Base-by-base conservation (phyloP, 2,329 filamentous ascomycete species). In the Aspergillus sp. region DNA sequence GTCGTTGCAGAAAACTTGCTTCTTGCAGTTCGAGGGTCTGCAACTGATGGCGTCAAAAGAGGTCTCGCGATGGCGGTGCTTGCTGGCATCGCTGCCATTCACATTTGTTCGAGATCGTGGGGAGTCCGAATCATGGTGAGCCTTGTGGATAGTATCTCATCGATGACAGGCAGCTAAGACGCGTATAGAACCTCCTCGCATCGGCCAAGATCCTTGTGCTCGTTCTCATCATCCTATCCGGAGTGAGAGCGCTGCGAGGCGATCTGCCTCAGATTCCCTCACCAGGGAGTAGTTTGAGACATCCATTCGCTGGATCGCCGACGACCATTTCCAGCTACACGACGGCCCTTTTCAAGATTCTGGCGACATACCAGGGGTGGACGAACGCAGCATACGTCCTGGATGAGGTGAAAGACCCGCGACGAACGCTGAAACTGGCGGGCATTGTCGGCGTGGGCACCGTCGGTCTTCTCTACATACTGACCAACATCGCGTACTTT, bases 1-100 rank as follows among this genome's bases (percentile, higher is more conserved):
- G 79, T 88, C 36, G 88, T 89, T 58, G 85, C 85, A 54, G 84
- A 88, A 65, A 88, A 88, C 68, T 83, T 89, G 52, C 77, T 89
- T 2, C 78, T 86, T 63, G 86, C 86, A 7, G 82, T 85, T 10
- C 73, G 83, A 11, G 77, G 83, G 19, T 80, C 88, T 58, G 81
- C 86, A 20, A 79, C 74, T 45, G 76, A 84, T 19, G 88, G 85
- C 85, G 87, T 88, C 67, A 83, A 88, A 71, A 79, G 86, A 36
- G 84, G 78, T 41, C 74, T 88, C 16, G 86, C 84, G 29, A 71
- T 89, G n/a, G 84, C 81, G 10, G 86, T 85, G 65, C 81, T 88
- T 62, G 87, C 84, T 0, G 67, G 76, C 1, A 84, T 85, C 1
- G 88, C 87, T 59, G 60, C 88, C 36, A 82, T 89, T 57, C 86